These are phyloP conservation scores for Spergularia marina DNA, from an alignment of 148 eudicot genomes.

Conservation along the genomic window DNA sequence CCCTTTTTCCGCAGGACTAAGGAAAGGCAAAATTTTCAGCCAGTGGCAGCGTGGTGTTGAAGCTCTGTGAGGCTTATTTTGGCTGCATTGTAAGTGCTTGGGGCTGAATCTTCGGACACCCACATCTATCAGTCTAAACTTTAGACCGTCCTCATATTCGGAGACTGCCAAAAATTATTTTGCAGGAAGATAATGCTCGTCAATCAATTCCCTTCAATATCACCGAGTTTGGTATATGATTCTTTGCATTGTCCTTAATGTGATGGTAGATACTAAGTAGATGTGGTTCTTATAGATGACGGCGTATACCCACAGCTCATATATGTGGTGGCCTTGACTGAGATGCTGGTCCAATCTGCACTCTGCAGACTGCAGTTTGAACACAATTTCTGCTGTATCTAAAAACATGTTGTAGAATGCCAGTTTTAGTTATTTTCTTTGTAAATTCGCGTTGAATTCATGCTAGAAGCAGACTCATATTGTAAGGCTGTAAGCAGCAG, in stretches of 20 bases:
- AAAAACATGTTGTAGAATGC: neutral
- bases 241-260: neutral
- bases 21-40: conserved; percentile 14
- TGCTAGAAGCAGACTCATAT: neutral
- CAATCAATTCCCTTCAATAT: neutral
- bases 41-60: conserved; percentile 9
- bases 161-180: neutral
- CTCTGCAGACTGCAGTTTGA: neutral
- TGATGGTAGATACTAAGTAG: neutral
- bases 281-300: neutral
- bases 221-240: neutral
- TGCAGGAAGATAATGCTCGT: conserved; percentile 1
- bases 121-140: neutral
- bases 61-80: conserved; percentile 3
- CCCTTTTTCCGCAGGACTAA: conserved; percentile 33
- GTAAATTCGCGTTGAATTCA: neutral
- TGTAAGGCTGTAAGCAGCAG: neutral
- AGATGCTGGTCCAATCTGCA: conserved; percentile 1
- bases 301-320: neutral
- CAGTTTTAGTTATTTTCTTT: conserved; percentile 4
- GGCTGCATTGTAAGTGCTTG: neutral
- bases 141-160: neutral
- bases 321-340: neutral
- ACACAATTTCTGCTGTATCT: neutral
- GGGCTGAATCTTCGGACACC: conserved; percentile 4